phyloP scores from a whole-genome alignment of 2,329 filamentous ascomycete genomes.

The Aphanocladium album region DNA sequence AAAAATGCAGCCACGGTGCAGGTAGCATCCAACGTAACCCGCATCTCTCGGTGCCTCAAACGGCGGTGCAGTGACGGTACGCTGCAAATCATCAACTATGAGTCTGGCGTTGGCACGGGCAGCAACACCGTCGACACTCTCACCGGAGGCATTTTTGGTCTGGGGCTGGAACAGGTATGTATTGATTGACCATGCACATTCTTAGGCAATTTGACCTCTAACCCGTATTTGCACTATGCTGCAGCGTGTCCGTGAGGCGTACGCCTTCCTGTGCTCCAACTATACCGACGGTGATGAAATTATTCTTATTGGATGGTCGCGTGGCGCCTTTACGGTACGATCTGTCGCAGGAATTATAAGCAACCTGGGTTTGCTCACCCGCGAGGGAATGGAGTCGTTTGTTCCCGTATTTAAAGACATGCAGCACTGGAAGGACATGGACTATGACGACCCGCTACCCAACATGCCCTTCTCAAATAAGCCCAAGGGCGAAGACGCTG shows the following conservation, averaged over 20 bases:
- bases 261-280: slow-evolving; percentile 58
- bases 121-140: slow-evolving; percentile 44
- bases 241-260: slow-evolving; percentile 54
- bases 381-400: slow-evolving; percentile 49
- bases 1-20: slow-evolving; percentile 38
- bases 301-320: slow-evolving; percentile 51
- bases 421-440: slow-evolving; percentile 44
- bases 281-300: slow-evolving; percentile 55
- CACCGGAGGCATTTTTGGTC: slow-evolving; percentile 50
- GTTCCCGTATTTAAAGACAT: slow-evolving; percentile 53
- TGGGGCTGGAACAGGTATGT: slow-evolving; percentile 47
- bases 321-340: slow-evolving; percentile 55
- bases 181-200: not conserved
- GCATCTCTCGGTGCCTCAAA: slow-evolving; percentile 53
- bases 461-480: slow-evolving; percentile 43
- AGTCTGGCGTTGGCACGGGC: slow-evolving; percentile 55
- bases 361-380: slow-evolving; percentile 46
- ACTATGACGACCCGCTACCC: slow-evolving; percentile 44
- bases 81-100: slow-evolving; percentile 56
- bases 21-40: slow-evolving; percentile 55
- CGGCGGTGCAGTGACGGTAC: slow-evolving; percentile 45
- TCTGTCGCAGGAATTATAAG: slow-evolving; percentile 51
- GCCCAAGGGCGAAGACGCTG: slow-evolving; percentile 39
- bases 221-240: not conserved
- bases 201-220: not conserved